Base-by-base conservation (phyloP, 2,329 filamentous ascomycete species). In the Diaporthe sp. region DNA sequence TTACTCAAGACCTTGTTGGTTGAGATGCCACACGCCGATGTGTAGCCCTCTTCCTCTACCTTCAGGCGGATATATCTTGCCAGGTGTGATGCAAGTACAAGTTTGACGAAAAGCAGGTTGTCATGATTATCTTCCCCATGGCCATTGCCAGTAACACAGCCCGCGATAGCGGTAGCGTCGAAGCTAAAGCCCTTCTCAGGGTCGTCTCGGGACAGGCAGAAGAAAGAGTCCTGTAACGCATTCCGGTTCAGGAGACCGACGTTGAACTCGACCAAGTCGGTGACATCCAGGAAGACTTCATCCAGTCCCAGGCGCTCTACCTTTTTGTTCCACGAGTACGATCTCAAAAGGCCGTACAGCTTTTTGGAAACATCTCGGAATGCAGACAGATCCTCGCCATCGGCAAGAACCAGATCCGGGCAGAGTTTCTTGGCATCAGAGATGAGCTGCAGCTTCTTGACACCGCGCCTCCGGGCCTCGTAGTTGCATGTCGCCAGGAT, bases 401-500 rank as follows among this genome's bases (percentile, higher is more conserved):
- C 90, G 51, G 97, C 91, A 67, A 98, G 92, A 70, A 98, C 91
- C 22, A 98, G 90, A 74, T 98, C 94, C 0, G 96, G 95, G 79
- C 95, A 98, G 39, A 92, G 83, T 79, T 89, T 92, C 84, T 91
- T 94, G 5, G 96, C 97, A 77, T 98, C 95, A 72, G 88, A 90
- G 81, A 98, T 92, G 78, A 95, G 90, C 88, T 97, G 95, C 76
- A 98, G 88, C 86, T 99, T 98, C 83, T 90, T 88, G 72, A 96
- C 88, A 72, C 91, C 92, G n/a, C 85, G 89, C 70, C 91, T 87
- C 49, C 96, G 92, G 31, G 96, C 96, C 82, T 94, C 94, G 83
- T 98, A 98, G 85, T 98, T 98, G 89, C 95, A 97, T 6, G 95
- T 98, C 31, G 96, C 95, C 55, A 97, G 89, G 73, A 98, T 98